Base-by-base conservation (phyloP, 164 flowering plant species). In the Buxus sempervirens region DNA sequence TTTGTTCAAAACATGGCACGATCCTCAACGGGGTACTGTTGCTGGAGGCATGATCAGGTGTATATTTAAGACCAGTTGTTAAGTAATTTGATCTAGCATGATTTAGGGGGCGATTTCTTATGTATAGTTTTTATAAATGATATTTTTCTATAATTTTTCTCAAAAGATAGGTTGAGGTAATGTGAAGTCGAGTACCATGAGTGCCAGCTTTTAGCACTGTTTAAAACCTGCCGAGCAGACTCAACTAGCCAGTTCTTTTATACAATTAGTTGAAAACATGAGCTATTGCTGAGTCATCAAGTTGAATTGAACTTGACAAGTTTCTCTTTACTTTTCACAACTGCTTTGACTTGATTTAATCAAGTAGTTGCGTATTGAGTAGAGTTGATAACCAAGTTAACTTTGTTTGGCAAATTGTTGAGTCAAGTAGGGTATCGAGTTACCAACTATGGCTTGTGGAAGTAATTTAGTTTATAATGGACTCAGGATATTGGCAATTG, bases 21-120 rank as follows among this genome's bases (percentile, higher is more conserved):
- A 85, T 73, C 86, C 87, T 63, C 74, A 65, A 19, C 75, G 75
- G 24, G 89, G 89, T 12, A 82, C 84, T 24, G 80, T 83, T 10
- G 67, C 74, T 74, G 89, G 89, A 22, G 89, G 89, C 73, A 85
- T 85, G 86, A 80, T 85, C 72, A 78, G 84, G 89, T 85, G 21
- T 19, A 54, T 49, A 49, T 56, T 48, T 23, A 28, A 22, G 51
- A 45, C 51, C 14, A 1, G 13, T 45, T 45, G 2, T 10, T 10
- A 45, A 45, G 5, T 45, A 45, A 45, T 45, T 6, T 45, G 16
- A 45, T 15, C 51, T 45, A 45, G 18, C 51, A 10, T 45, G 51
- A 45, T 10, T 45, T 45, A 45, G 51, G 14, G 5, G 18, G 51
- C 51, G 7, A 32, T 32, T 32, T 32, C 7, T 32, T 32, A 32